Percentiles rank a stretch among this genome's conserved stretches.
Evolutionary conservation across 257 asterid genomes (phyloP).

Genomic region (Scutellaria galericulata): DNA sequence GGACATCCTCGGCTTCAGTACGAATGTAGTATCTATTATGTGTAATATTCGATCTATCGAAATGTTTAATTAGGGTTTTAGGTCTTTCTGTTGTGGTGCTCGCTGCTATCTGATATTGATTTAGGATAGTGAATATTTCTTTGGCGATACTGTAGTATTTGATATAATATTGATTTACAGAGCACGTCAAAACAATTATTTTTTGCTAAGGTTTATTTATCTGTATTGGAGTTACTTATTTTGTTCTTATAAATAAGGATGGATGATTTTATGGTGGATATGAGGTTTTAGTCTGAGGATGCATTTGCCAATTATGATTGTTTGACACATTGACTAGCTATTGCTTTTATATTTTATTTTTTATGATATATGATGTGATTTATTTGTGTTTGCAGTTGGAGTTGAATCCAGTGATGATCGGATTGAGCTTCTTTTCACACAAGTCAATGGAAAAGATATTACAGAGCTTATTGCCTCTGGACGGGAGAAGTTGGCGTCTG

Average conservation of each 20-base stretch:
- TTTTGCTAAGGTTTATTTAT: background rate
- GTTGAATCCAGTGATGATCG: constrained; percentile 35
- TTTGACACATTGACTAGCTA: background rate
- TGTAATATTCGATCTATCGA: no score
- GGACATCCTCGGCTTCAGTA: constrained; percentile 41
- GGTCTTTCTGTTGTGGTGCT: background rate
- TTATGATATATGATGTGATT: background rate
- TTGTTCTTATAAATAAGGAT: background rate
- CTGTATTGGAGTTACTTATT: no score
- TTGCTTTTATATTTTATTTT: no score
- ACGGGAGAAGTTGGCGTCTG: constrained; percentile 43
- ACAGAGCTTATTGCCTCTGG: constrained; percentile 44
- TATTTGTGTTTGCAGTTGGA: constrained; percentile 35
- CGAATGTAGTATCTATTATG: background rate
- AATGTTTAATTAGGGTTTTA: background rate
- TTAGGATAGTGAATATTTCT: background rate
- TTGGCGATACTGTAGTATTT: no score
- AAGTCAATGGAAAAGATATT: constrained; percentile 38
- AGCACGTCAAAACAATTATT: background rate
- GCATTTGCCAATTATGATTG: background rate
- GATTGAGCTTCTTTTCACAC: constrained; percentile 37
- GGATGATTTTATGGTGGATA: background rate
- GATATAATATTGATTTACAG: background rate
- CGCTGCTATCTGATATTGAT: background rate
- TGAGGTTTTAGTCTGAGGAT: background rate